Percentiles rank a stretch among this genome's conserved stretches.
Conservation (phyloP, 768 basidiomycete genomes). For the Clathrus columnatus region DNA sequence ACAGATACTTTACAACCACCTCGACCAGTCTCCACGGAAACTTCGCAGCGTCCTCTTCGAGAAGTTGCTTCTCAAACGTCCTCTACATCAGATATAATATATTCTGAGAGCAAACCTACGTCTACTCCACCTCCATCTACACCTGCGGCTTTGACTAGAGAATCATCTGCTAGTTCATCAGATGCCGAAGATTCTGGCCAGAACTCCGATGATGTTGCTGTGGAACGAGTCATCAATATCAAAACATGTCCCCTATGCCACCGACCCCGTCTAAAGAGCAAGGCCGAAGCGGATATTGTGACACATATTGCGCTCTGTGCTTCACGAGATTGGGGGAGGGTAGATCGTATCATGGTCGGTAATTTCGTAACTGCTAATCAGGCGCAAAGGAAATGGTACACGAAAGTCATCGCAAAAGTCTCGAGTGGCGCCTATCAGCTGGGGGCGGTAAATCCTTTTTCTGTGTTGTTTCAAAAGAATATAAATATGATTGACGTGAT, state of each 20-base stretch:
- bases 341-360: constrained; percentile 84
- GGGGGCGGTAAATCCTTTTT: constrained; percentile 61
- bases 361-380: constrained; percentile 92
- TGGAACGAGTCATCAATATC: constrained; percentile 91
- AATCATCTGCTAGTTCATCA: constrained; percentile 18
- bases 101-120: constrained; percentile 9
- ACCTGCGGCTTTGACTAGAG: neutral
- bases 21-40: constrained; percentile 33
- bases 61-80: constrained; percentile 32
- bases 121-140: constrained; percentile 2
- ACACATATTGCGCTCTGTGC: constrained; percentile 98
- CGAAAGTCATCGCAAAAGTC: constrained; percentile 80
- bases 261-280: constrained; percentile 72
- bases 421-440: constrained; percentile 81
- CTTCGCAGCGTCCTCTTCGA: constrained; percentile 35
- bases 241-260: constrained; percentile 93
- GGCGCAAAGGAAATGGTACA: constrained; percentile 97
- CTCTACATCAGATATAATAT: constrained; percentile 18
- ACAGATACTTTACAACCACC: constrained; percentile 13
- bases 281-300: constrained; percentile 89
- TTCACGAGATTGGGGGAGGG: constrained; percentile 82
- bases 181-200: constrained; percentile 20
- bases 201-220: constrained; percentile 25
- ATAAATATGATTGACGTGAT: neutral
- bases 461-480: neutral